A percentile compares a stretch with the other conserved stretches of the same genome.
Evolutionary conservation across 129 eudicot genomes (phyloP).

Genomic region (Apium graveolens): DNA sequence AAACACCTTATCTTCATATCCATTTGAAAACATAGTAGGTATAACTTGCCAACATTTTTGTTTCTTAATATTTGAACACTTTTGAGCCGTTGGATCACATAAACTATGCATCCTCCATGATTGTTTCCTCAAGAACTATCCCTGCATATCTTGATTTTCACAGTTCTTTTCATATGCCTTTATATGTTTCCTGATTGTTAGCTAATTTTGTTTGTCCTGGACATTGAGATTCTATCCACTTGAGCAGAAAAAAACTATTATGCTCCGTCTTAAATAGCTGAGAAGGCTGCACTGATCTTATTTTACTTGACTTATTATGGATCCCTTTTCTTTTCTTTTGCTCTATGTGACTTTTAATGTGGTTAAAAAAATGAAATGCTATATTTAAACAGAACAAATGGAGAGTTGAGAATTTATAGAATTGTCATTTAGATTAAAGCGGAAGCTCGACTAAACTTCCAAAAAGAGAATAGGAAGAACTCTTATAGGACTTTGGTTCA

Average conservation of each 20-base stretch:
- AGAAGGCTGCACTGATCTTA: not conserved
- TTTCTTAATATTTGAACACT: not conserved
- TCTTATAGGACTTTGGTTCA: not conserved
- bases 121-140: not conserved
- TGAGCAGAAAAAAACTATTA: not conserved
- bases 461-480: not conserved
- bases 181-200: not conserved
- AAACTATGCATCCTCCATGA: not conserved
- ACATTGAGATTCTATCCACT: not conserved
- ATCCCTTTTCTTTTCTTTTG: not conserved
- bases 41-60: not conserved
- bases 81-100: not conserved
- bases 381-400: too few relatives aligned
- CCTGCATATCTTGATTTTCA: not conserved
- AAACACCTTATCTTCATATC: not conserved
- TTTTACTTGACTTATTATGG: not conserved
- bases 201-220: not conserved
- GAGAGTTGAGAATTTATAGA: not conserved
- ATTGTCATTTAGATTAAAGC: too few relatives aligned
- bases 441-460: not conserved
- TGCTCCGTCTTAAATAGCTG: not conserved
- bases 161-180: not conserved
- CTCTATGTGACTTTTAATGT: not conserved
- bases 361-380: not conserved
- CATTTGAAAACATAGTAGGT: not conserved